Evolutionary conservation across 148 eudicot species (phyloP), one percentile per base, ranked within the genome.

Genomic region (Rhododendron henanense): DNA sequence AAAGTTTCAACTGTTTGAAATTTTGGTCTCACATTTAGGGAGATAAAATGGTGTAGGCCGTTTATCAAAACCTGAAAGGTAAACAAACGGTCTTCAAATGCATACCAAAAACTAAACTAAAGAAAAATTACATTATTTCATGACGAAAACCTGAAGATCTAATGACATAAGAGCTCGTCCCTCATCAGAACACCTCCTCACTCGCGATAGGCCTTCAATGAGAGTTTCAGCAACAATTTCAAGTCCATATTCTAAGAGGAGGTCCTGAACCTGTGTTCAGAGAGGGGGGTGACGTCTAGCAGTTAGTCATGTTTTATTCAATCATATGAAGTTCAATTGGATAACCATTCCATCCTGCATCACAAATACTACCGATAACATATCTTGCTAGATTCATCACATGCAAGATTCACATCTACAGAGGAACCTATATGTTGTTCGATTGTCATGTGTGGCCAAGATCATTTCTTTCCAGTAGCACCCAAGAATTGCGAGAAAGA

Each of bases 91-190:
- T 63, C 13, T n/a, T 25, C 83, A 81, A 31, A 59, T 16, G 39
- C 76, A 55, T 18, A 85, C 37, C 61, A 53, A 76, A 55, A 48
- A 71, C 50, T 11, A 85, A 37, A 78, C 31, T 41, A 11, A 16
- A 85, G 3, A 28, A 76, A 41, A 13, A 19, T 69, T 8, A 23
- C 69, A 21, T 65, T n/a, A 23, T 65, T 23, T n/a, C 71, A 65
- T 9, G 13, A 81, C 23, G 53, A 35, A 84, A 84, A 96, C 99
- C 99, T 96, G 99, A 84, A 96, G 93, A 92, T 96, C 99, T 84
- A 96, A 91, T 45, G 98, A 95, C 99, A 96, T 96, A 50, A 96
- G 96, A 84, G 99, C 99, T 63, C 99, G 95, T 71, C 99, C 99
- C 88, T 96, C 99, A 87, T 96, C 98, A 79, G 98, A 91, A 86